Evolutionary conservation across 2,329 filamentous ascomycete genomes (phyloP), one percentile per base, ranked within the genome.

Genomic region (Elsinoe perseae): DNA sequence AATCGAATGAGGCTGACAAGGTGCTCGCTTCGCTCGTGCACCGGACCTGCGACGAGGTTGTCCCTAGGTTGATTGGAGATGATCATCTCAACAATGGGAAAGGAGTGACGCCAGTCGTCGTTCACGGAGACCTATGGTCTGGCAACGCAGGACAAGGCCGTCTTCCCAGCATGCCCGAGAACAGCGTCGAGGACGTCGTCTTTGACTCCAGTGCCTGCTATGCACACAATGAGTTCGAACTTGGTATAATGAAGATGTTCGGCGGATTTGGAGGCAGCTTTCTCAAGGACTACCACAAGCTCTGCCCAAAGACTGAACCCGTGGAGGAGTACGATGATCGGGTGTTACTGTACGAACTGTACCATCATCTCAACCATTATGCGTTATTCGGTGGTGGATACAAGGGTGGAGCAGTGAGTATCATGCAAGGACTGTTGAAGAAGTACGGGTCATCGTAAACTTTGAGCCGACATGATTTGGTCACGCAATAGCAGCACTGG

Each of bases 221-320:
- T 66, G 89, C 85, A 1, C 91, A 96, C 68, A 86, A 80, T 1
- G 92, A 97, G 74, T 96, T 85, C 69, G 92, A 96, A 63, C 74
- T 95, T 54, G 92, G 92, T 0, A 95, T 95, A 62, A 96, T 96
- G 90, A 81, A 80, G 53, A 95, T 96, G 90, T 97, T 96, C 77
- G 91, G 91, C 0, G 92, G 92, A 0, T 95, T 95, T 70, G 83
- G 83, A 0, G 64, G 69, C 0, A 69, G 66, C 1, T 95, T 95
- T 64, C 83, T 87, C 77, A 78, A 78, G 28, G 88, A 93, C 67
- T 97, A 96, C 68, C 81, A 87, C 68, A 69, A 74, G 36, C 66
- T 89, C 21, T 83, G 91, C 46, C 86, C 86, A 0, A 95, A 86
- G 73, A 84, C 86, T 7, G 87, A 95, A 68, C 91, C 91, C 0